phyloP scores from a whole-genome alignment of 768 basidiomycete species.

The Pleurotus sapidus region DNA sequence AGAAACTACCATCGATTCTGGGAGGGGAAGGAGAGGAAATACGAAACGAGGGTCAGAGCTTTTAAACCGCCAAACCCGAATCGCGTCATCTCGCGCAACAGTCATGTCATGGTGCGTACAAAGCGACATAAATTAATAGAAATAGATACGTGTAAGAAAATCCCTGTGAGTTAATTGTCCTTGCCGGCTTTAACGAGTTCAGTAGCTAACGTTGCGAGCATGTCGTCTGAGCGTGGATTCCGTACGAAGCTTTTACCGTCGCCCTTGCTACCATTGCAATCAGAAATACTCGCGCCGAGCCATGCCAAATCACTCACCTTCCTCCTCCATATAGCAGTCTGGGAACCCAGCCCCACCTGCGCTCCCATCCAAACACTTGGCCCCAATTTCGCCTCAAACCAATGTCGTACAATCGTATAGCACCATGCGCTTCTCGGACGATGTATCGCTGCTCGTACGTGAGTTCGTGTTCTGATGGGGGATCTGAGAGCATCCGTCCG shows the following conservation, averaged over 20 bases:
- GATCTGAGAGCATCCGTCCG: slow-evolving; percentile 57
- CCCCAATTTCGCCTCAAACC: slow-evolving; percentile 71
- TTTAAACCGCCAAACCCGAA: neutral
- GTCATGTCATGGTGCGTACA: neutral
- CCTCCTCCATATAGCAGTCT: slow-evolving; percentile 61
- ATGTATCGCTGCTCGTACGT: slow-evolving; percentile 60
- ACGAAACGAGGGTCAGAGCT: neutral
- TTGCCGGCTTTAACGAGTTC: slow-evolving; percentile 60
- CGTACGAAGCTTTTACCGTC: slow-evolving; percentile 68
- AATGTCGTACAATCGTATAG: slow-evolving; percentile 66
- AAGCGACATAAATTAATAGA: neutral
- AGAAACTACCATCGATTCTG: too few species aligned
- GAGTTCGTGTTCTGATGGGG: slow-evolving; percentile 72
- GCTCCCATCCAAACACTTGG: slow-evolving; percentile 64
- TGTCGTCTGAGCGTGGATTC: slow-evolving; percentile 64
- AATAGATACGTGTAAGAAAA: neutral
- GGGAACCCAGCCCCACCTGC: slow-evolving; percentile 46
- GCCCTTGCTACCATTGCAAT: slow-evolving; percentile 41
- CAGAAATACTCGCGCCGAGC: neutral
- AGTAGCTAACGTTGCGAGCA: slow-evolving; percentile 61
- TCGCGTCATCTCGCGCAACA: slow-evolving; percentile 8
- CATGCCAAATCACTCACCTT: slow-evolving; percentile 40
- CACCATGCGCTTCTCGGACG: slow-evolving; percentile 60
- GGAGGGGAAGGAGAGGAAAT: neutral
- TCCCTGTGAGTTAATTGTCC: slow-evolving; percentile 26